Percentiles rank a stretch among this genome's conserved stretches.
Conservation (phyloP, 768 basidiomycete species). For the Trametes sanguinea region DNA sequence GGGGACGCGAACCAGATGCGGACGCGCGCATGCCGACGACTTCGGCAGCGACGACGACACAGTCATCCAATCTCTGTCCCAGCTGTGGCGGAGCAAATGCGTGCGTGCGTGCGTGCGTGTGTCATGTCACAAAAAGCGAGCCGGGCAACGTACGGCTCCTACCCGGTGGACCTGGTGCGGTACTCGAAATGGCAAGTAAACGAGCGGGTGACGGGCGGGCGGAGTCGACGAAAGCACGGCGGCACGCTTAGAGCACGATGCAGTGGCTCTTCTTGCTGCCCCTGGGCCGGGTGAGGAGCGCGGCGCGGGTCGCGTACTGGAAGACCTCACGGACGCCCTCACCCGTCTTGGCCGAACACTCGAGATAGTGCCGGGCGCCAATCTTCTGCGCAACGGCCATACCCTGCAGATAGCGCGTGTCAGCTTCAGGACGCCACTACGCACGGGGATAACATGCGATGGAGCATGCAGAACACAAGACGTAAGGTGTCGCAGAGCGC, state of each 20-base stretch:
- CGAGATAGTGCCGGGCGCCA: constrained; percentile 93
- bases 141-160: background rate
- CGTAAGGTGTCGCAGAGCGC: background rate
- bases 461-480: background rate
- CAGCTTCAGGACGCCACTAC: background rate
- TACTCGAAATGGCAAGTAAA: background rate
- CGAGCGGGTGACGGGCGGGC: background rate
- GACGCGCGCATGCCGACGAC: too few relatives aligned
- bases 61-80: background rate
- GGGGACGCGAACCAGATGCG: background rate
- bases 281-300: constrained; percentile 66
- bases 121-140: background rate
- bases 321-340: constrained; percentile 99
- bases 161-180: constrained; percentile 8
- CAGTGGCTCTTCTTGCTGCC: constrained; percentile 45
- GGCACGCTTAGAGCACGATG: constrained; percentile 43
- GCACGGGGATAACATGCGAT: background rate
- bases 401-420: constrained; percentile 53
- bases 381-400: constrained; percentile 97
- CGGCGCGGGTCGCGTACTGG: constrained; percentile 94
- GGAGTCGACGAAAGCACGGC: background rate
- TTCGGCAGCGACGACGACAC: background rate
- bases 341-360: constrained; percentile 95
- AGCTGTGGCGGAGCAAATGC: background rate
- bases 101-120: background rate